These are phyloP conservation scores for Mucor racemosus DNA, from an alignment of 371 early-diverging fungal species.

Conservation along the genomic window DNA sequence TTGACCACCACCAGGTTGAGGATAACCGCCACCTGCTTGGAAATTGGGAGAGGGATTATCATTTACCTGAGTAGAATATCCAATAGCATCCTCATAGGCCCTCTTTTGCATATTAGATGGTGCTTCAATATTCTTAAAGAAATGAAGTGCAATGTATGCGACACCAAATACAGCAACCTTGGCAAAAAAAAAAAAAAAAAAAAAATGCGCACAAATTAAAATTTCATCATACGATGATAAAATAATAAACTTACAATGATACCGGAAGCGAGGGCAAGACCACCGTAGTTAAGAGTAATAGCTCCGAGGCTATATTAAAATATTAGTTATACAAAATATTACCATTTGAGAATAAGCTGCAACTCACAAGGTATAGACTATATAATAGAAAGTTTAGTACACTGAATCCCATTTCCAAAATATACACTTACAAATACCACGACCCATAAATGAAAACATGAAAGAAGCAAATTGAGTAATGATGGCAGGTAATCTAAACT, in stretches of 20 bases:
- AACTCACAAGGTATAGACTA: constrained; percentile 18
- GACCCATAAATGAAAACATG: constrained; percentile 39
- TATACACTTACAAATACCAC: constrained; percentile 31
- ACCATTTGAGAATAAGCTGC: background rate
- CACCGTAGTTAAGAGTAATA: constrained; percentile 28
- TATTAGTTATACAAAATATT: background rate
- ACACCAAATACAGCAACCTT: constrained; percentile 26
- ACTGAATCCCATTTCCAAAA: no score
- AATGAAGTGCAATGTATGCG: constrained; percentile 28
- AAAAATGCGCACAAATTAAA: background rate
- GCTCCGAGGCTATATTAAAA: constrained; percentile 21
- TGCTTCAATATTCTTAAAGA: constrained; percentile 23
- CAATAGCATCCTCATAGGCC: constrained; percentile 32
- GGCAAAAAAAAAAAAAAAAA: background rate
- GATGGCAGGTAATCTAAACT: constrained; percentile 39
- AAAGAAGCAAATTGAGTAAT: constrained; percentile 39
- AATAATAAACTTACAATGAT: constrained; percentile 27
- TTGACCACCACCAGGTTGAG: constrained; percentile 9
- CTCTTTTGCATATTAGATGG: constrained; percentile 32
- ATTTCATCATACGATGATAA: background rate
- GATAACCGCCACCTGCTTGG: background rate
- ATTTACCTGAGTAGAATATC: constrained; percentile 5
- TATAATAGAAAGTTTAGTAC: background rate
- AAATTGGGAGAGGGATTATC: constrained; percentile 6
- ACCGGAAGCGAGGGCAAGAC: constrained; percentile 31